These are phyloP conservation scores for Coccomyxa sp. DNA, from an alignment of 139 green algal species.

Conservation along the genomic window DNA sequence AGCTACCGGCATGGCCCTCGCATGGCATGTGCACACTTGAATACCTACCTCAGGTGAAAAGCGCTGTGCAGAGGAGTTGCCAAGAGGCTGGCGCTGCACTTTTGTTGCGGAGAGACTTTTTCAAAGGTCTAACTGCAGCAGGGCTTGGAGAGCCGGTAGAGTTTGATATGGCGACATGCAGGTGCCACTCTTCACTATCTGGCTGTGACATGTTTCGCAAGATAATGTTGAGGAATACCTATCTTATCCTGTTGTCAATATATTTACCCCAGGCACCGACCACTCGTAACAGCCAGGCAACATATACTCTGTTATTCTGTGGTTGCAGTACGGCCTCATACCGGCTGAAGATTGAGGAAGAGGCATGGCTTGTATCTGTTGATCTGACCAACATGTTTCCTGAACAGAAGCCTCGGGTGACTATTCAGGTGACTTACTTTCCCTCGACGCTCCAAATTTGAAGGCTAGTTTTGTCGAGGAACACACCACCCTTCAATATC, in stretches of 20 bases:
- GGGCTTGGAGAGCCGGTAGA: background rate
- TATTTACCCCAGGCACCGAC: background rate
- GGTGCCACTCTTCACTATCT: background rate
- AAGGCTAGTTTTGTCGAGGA: too few species aligned
- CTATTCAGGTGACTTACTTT: background rate
- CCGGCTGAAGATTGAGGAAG: background rate
- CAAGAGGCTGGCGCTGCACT: background rate
- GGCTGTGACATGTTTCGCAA: background rate
- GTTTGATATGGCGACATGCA: background rate
- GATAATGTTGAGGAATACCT: background rate
- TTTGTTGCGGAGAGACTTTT: background rate
- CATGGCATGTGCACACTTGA: background rate
- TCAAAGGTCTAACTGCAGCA: background rate
- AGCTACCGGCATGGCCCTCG: background rate
- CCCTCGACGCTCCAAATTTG: too few species aligned
- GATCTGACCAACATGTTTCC: background rate
- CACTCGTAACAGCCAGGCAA: background rate
- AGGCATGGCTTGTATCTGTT: background rate
- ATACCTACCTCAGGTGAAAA: background rate
- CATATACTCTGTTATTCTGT: too few species aligned
- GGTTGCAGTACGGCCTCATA: background rate
- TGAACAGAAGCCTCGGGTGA: background rate
- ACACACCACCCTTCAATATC: too few species aligned
- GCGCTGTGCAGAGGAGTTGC: background rate
- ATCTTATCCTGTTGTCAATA: background rate